Evolutionary conservation across 768 basidiomycete genomes (phyloP).

Genomic region (Rhodotorula babjevae): DNA sequence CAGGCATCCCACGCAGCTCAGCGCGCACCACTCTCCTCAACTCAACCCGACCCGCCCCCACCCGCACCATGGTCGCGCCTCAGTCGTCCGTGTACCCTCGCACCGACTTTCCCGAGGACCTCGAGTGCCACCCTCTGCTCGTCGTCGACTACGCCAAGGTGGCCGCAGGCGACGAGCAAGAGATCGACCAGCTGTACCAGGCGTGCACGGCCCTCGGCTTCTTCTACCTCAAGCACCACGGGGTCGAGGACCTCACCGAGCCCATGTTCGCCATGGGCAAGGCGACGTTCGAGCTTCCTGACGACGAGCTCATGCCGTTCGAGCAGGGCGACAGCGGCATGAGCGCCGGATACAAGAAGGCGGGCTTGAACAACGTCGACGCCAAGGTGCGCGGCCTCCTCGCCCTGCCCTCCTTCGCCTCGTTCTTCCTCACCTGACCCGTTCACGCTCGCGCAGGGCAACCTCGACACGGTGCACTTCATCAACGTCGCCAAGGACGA

Average conservation of each 20-base stretch:
- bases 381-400: neutral
- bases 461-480: constrained; percentile 60
- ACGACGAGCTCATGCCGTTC: constrained; percentile 59
- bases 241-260: constrained; percentile 47
- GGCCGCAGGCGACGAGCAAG: constrained; percentile 49
- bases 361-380: constrained; percentile 14
- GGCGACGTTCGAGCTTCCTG: constrained; percentile 56
- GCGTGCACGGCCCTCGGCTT: constrained; percentile 61
- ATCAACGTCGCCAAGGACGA: constrained; percentile 64
- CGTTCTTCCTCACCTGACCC: neutral
- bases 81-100: constrained; percentile 1
- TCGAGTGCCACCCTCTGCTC: constrained; percentile 57
- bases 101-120: constrained; percentile 53
- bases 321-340: constrained; percentile 51
- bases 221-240: constrained; percentile 53
- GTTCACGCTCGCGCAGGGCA: constrained; percentile 46
- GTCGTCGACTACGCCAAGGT: constrained; percentile 58
- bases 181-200: constrained; percentile 57
- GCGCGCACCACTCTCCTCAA: neutral
- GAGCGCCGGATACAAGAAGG: constrained; percentile 53
- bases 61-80: neutral
- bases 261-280: constrained; percentile 59
- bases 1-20: neutral
- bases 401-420: too few species aligned
- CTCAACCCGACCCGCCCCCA: neutral